phyloP scores from a whole-genome alignment of 2,329 filamentous ascomycete species.

The Zasmidium citrigriseum region DNA sequence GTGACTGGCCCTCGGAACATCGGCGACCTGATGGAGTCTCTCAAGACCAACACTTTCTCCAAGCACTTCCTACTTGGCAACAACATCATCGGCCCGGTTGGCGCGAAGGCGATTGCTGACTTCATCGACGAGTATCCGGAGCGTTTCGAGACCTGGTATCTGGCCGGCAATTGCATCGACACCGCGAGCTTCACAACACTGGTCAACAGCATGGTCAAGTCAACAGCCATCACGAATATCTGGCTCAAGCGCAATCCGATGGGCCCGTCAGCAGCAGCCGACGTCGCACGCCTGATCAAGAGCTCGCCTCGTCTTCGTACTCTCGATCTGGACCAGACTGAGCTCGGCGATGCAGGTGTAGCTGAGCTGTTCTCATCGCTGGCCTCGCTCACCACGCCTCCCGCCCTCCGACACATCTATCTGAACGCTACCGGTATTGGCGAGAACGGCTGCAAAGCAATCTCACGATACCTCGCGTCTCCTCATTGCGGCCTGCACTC shows the following conservation, averaged over 20 bases:
- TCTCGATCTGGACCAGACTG: slow-evolving; percentile 56
- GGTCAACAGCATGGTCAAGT: slow-evolving; percentile 48
- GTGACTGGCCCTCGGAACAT: slow-evolving; percentile 56
- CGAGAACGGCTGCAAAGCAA: slow-evolving; percentile 26
- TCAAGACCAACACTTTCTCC: slow-evolving; percentile 51
- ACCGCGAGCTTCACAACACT: slow-evolving; percentile 43
- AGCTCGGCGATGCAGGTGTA: slow-evolving; percentile 52
- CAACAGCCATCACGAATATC: slow-evolving; percentile 49
- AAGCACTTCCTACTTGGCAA: slow-evolving; percentile 57
- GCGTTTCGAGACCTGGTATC: slow-evolving; percentile 57
- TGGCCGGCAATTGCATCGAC: slow-evolving; percentile 58
- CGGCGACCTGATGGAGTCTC: slow-evolving; percentile 50
- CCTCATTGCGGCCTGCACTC: slow-evolving; percentile 33
- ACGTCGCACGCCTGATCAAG: slow-evolving; percentile 50
- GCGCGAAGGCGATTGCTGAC: slow-evolving; percentile 47
- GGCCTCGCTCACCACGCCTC: slow-evolving; percentile 6
- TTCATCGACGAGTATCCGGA: slow-evolving; percentile 50
- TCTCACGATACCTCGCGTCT: slow-evolving; percentile 29
- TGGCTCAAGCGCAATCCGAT: slow-evolving; percentile 60
- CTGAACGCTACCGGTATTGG: slow-evolving; percentile 37
- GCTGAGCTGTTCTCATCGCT: slow-evolving; percentile 45
- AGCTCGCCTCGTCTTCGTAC: slow-evolving; percentile 47
- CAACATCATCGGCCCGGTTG: slow-evolving; percentile 55
- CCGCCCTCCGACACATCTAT: slow-evolving; percentile 36
- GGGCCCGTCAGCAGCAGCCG: slow-evolving; percentile 39